A percentile compares a stretch with the other conserved stretches of the same genome.
Evolutionary conservation across 1,284 basidiomycete species (phyloP).

Genomic region (Cryptococcus floricola): DNA sequence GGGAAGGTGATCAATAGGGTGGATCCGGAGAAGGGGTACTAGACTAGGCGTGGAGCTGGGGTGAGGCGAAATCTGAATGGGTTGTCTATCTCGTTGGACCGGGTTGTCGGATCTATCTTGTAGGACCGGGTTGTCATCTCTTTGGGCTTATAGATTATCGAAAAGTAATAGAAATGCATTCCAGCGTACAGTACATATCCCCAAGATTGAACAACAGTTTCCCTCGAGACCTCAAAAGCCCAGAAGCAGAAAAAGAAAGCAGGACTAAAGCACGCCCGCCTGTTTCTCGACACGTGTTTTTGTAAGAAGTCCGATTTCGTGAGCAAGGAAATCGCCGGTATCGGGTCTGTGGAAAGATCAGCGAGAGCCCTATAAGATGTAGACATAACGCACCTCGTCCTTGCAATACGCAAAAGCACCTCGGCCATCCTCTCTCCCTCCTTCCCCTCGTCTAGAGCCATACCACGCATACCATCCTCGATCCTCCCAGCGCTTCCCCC

Average conservation of each 20-base stretch:
- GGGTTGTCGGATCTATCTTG: too few species aligned
- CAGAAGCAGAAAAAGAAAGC: too few species aligned
- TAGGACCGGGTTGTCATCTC: too few species aligned
- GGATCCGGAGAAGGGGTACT: constrained; percentile 14
- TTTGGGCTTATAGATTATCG: too few species aligned
- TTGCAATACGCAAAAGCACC: constrained; percentile 42
- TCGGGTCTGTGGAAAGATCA: constrained; percentile 20
- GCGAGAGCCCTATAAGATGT: neutral
- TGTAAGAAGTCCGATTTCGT: constrained; percentile 31
- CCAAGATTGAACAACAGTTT: neutral
- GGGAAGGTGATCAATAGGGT: constrained; percentile 15
- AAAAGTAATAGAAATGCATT: neutral
- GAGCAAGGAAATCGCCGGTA: constrained; percentile 30
- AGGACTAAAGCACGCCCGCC: constrained; percentile 19
- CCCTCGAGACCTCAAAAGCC: neutral
- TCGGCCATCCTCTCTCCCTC: constrained; percentile 43
- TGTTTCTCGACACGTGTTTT: constrained; percentile 27
- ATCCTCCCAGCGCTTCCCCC: constrained; percentile 2
- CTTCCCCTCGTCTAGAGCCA: constrained; percentile 13
- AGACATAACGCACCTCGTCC: constrained; percentile 35
- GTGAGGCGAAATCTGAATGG: too few species aligned
- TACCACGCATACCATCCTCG: constrained; percentile 8
- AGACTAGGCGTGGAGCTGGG: neutral
- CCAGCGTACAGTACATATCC: neutral
- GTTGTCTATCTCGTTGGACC: too few species aligned